A percentile compares a stretch with the other conserved stretches of the same genome.
phyloP scores from a whole-genome alignment of 306 rosid species.

The Neltuma alba region DNA sequence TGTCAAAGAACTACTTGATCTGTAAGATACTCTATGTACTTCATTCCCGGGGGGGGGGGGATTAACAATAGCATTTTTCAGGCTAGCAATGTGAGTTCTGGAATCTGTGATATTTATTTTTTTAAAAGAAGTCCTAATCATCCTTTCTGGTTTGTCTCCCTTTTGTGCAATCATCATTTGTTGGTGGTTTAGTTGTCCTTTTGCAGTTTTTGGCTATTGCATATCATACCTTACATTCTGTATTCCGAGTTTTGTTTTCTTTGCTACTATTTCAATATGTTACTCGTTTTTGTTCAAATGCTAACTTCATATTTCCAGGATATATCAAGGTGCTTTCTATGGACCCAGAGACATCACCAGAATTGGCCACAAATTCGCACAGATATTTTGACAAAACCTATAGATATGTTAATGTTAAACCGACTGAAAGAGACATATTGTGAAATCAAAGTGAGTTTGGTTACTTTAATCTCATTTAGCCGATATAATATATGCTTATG shows the following conservation, averaged over 20 bases:
- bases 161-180: constrained; percentile 17
- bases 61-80: neutral
- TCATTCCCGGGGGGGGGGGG: too few species aligned
- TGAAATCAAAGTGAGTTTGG: constrained; percentile 78
- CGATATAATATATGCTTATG: neutral
- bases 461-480: constrained; percentile 19
- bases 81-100: constrained; percentile 3
- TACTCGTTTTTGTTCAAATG: neutral
- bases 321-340: constrained; percentile 87
- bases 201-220: constrained; percentile 25
- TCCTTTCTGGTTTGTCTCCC: too few species aligned
- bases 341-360: constrained; percentile 98
- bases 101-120: constrained; percentile 3
- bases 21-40: neutral
- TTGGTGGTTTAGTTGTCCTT: neutral
- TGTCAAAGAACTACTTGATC: constrained; percentile 3
- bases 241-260: constrained; percentile 19
- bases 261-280: constrained; percentile 10
- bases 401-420: constrained; percentile 86
- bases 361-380: constrained; percentile 96
- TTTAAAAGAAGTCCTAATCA: neutral
- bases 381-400: constrained; percentile 77
- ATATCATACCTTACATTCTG: neutral
- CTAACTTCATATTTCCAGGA: constrained; percentile 60
- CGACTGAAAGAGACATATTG: constrained; percentile 84